A percentile compares a stretch with the other conserved stretches of the same genome.
phyloP scores from a whole-genome alignment of 495 filamentous ascomycete genomes.

The Stereocaulon alpinum region DNA sequence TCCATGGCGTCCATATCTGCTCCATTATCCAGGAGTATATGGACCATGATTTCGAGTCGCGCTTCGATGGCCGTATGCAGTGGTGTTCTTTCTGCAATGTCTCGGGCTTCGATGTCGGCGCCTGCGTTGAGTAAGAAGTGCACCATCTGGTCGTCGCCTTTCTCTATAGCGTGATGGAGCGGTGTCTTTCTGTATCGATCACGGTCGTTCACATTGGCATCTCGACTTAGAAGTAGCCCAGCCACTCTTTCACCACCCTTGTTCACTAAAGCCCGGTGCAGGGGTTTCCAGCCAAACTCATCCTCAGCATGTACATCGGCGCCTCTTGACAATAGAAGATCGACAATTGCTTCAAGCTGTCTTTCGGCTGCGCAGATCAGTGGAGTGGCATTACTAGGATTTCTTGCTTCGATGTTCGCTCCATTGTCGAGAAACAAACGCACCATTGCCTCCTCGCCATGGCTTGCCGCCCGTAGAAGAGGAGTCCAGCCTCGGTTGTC shows the following conservation, averaged over 20 bases:
- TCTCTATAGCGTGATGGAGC: slow-evolving; percentile 21
- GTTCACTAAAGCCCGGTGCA: slow-evolving; percentile 16
- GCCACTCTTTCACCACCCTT: background rate
- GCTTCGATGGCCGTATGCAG: slow-evolving; percentile 21
- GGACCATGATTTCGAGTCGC: slow-evolving; percentile 17
- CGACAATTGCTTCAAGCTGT: slow-evolving; percentile 11
- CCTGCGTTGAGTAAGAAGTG: slow-evolving; percentile 12
- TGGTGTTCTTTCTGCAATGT: slow-evolving; percentile 18
- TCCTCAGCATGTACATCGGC: slow-evolving; percentile 17
- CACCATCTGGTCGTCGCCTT: slow-evolving; percentile 13
- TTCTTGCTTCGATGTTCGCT: slow-evolving; percentile 20
- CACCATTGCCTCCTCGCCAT: slow-evolving; percentile 14
- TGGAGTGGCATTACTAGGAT: slow-evolving; percentile 14
- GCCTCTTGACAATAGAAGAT: slow-evolving; percentile 15
- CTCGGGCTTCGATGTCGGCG: slow-evolving; percentile 16
- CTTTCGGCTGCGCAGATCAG: slow-evolving; percentile 15
- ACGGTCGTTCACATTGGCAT: slow-evolving; percentile 14
- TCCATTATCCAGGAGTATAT: slow-evolving; percentile 14
- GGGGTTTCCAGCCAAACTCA: slow-evolving; percentile 19
- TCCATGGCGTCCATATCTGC: slow-evolving; percentile 18
- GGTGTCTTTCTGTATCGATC: slow-evolving; percentile 14
- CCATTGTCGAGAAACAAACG: slow-evolving; percentile 15
- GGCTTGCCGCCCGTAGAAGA: slow-evolving; percentile 19
- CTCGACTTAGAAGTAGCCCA: slow-evolving; percentile 8
- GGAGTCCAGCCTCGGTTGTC: slow-evolving; percentile 15